phyloP scores from a whole-genome alignment of 768 basidiomycete genomes.

The Suillus decipiens region DNA sequence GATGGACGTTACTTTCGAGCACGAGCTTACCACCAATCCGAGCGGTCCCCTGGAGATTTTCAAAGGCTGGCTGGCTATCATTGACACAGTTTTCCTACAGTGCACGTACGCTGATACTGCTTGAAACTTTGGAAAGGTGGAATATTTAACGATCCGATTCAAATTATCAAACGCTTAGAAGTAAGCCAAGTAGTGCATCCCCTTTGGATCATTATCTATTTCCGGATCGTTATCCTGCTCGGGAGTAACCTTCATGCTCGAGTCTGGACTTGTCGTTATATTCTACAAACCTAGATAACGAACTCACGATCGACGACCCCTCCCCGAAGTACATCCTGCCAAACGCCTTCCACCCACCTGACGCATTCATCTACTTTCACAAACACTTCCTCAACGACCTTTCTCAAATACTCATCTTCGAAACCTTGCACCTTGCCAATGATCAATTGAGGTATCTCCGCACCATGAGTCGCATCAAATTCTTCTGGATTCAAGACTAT shows the following conservation, averaged over 20 bases:
- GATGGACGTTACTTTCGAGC: not conserved
- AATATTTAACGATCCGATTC: not conserved
- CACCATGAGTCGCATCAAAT: slow-evolving; percentile 13
- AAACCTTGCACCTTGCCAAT: slow-evolving; percentile 56
- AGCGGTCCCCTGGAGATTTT: too few relatives aligned
- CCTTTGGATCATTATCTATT: not conserved
- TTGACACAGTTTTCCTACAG: not conserved
- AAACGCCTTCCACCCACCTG: slow-evolving; percentile 57
- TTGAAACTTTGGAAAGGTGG: not conserved
- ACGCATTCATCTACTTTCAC: slow-evolving; percentile 42
- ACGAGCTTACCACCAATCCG: not conserved
- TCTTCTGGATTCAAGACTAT: slow-evolving; percentile 26
- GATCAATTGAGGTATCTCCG: not conserved
- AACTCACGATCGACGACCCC: not conserved
- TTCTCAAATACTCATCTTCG: slow-evolving; percentile 59
- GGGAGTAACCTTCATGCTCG: not conserved
- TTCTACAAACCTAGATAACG: not conserved
- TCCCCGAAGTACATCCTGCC: slow-evolving; percentile 45
- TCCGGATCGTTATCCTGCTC: not conserved
- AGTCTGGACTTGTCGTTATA: not conserved
- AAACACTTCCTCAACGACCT: slow-evolving; percentile 44
- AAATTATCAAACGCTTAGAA: too few relatives aligned
- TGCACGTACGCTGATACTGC: too few relatives aligned
- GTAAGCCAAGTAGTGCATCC: not conserved
- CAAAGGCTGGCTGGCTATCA: not conserved